Base-by-base conservation (phyloP, 1,139 yeast genomes). In the Geotrichum siamense region DNA sequence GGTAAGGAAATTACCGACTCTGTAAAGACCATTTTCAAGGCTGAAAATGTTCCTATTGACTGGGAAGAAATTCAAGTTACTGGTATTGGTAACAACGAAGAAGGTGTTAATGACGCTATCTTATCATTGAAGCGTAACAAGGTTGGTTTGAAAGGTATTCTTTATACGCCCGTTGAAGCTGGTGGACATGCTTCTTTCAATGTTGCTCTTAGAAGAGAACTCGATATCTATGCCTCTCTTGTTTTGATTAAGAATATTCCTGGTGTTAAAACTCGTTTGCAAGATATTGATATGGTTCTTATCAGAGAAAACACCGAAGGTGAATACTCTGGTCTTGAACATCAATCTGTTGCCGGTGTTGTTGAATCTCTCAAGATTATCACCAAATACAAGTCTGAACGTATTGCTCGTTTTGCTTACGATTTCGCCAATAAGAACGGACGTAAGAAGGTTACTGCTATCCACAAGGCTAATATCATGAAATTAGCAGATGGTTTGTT, bases 391-490 rank as follows among this genome's bases (percentile, higher is more conserved):
- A 89, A 89, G 74, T 82, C 95, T 47, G 98, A 91, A 76, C 82
- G 98, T 72, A 84, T 91, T 58, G 96, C 96, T 57, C 83, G 91
- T 70, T 91, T 91, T 60, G 97, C 98, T 40, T 89, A 86, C 62
- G 97, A 91, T 71, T 91, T 84, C 60, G 97, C 97, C 53, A 73
- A 77, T 66, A 83, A 82, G 72, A 85, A 91, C 76, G 78, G 83
- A 74, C 83, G 97, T 72, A 79, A 82, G 69, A 72, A 78, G 61
- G 97, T 91, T 54, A 87, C 96, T 48, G 96, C 96, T 57, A 91
- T 91, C 63, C 98, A 91, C 79, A 91, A 91, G 75, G 98, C 98
- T 56, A 91, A 91, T 77, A 91, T 91, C 63, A 91, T 91, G 98
- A 91, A 91, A 74, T 79, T 87, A 64, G 95, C 96, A 65, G 98